phyloP scores from a whole-genome alignment of 768 basidiomycete species.

The Leucosporidium yakuticum region DNA sequence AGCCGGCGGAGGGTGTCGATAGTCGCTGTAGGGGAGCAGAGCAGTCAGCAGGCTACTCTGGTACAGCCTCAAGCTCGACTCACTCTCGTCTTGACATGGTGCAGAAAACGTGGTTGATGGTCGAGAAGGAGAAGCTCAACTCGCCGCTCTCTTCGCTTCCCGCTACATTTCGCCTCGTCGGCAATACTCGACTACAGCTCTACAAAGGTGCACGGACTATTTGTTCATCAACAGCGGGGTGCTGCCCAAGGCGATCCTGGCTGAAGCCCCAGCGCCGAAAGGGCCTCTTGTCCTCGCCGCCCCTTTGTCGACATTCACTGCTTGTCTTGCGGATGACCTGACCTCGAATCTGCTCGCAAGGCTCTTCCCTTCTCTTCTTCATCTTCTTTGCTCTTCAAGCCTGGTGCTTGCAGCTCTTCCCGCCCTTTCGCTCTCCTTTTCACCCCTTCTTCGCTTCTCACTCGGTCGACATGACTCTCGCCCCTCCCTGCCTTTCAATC shows the following conservation, averaged over 20 bases:
- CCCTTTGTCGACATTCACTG: not conserved
- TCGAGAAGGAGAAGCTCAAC: not conserved
- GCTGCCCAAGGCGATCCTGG: too few species aligned
- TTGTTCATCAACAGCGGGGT: too few species aligned
- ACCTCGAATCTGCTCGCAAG: not conserved
- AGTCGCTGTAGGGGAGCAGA: not conserved
- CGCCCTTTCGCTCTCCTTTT: not conserved
- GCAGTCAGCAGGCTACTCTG: not conserved
- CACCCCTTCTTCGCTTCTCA: not conserved
- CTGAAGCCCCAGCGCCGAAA: too few species aligned
- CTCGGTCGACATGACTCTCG: not conserved
- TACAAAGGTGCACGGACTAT: not conserved
- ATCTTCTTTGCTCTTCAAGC: not conserved
- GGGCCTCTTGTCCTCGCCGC: too few species aligned
- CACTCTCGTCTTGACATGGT: slow-evolving; percentile 1
- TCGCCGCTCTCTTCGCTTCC: not conserved
- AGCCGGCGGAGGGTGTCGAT: not conserved
- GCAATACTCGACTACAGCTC: not conserved
- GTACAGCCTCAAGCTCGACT: not conserved
- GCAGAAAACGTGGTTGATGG: not conserved
- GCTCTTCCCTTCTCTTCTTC: not conserved
- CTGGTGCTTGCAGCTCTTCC: too few species aligned
- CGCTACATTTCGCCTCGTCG: not conserved
- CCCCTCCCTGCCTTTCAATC: slow-evolving; percentile 22
- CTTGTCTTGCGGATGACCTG: not conserved